phyloP scores from a whole-genome alignment of 1,284 basidiomycete species.

The Papiliotrema fonsecae region DNA sequence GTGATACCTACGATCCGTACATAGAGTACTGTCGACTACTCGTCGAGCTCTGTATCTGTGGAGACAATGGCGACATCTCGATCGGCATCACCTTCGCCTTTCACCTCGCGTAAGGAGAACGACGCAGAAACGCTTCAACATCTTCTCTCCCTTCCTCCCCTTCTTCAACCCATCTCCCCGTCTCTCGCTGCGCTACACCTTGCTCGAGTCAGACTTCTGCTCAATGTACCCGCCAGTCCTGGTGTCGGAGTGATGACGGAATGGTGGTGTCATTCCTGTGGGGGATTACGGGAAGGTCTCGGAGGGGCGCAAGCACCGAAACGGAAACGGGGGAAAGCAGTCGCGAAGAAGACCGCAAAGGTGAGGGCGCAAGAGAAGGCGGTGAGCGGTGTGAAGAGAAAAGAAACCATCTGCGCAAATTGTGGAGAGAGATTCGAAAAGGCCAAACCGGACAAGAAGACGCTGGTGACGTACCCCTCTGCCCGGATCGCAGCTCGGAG shows the following conservation, averaged over 20 bases:
- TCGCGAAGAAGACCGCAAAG: neutral
- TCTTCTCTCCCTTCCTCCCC: constrained; percentile 22
- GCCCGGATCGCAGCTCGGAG: constrained; percentile 13
- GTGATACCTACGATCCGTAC: too few species aligned
- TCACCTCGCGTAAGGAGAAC: neutral
- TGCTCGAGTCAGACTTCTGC: constrained; percentile 28
- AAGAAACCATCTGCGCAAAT: constrained; percentile 13
- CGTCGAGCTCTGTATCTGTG: too few species aligned
- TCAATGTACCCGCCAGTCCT: constrained; percentile 15
- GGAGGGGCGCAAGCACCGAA: constrained; percentile 15
- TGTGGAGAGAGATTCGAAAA: constrained; percentile 20
- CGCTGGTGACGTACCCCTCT: constrained; percentile 13
- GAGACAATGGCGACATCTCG: neutral
- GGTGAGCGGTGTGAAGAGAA: neutral
- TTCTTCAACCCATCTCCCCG: constrained; percentile 29
- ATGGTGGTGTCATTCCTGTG: constrained; percentile 34
- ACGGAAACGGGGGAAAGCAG: neutral
- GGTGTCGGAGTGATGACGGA: constrained; percentile 7
- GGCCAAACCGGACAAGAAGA: constrained; percentile 9
- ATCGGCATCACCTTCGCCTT: neutral
- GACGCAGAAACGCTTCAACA: constrained; percentile 3
- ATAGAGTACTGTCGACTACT: too few species aligned
- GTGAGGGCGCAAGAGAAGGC: neutral
- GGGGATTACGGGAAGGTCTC: constrained; percentile 29
- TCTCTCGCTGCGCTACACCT: constrained; percentile 34